Conservation (phyloP, 78 protist genomes). For the Tieghemostelium lacteum region DNA sequence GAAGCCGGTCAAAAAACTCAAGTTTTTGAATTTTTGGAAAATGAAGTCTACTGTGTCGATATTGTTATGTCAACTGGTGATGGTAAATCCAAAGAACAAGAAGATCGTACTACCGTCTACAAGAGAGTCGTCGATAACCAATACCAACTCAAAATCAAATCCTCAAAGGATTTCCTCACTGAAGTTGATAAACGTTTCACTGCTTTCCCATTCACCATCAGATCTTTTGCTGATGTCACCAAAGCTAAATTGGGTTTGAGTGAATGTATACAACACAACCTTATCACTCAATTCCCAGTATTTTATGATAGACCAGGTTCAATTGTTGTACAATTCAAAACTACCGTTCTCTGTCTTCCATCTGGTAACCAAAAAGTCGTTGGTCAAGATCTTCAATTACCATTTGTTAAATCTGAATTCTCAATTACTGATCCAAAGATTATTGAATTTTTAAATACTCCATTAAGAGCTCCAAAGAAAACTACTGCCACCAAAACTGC, state of each 20-base stretch:
- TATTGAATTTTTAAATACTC: slow-evolving; percentile 3
- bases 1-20: slow-evolving; percentile 71
- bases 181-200: slow-evolving; percentile 81
- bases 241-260: slow-evolving; percentile 89
- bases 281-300: slow-evolving; percentile 94
- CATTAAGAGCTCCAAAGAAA: slow-evolving; percentile 47
- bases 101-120: slow-evolving; percentile 90
- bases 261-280: slow-evolving; percentile 92
- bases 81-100: slow-evolving; percentile 87
- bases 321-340: slow-evolving; percentile 93
- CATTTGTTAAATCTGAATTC: slow-evolving; percentile 46
- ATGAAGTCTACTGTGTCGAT: slow-evolving; percentile 94
- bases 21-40: slow-evolving; percentile 50
- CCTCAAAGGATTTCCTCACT: slow-evolving; percentile 86
- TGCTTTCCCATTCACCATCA: slow-evolving; percentile 82
- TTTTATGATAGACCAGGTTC: slow-evolving; percentile 89
- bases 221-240: slow-evolving; percentile 86
- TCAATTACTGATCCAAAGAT: slow-evolving; percentile 10
- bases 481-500: neutral
- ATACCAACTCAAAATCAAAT: slow-evolving; percentile 92
- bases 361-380: slow-evolving; percentile 64
- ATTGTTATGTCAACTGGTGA: slow-evolving; percentile 93
- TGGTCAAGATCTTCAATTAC: slow-evolving; percentile 38
- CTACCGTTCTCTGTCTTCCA: slow-evolving; percentile 84
- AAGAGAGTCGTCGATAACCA: slow-evolving; percentile 87